Conservation (phyloP, 257 asterid species). For the Coffea eugenioides region DNA sequence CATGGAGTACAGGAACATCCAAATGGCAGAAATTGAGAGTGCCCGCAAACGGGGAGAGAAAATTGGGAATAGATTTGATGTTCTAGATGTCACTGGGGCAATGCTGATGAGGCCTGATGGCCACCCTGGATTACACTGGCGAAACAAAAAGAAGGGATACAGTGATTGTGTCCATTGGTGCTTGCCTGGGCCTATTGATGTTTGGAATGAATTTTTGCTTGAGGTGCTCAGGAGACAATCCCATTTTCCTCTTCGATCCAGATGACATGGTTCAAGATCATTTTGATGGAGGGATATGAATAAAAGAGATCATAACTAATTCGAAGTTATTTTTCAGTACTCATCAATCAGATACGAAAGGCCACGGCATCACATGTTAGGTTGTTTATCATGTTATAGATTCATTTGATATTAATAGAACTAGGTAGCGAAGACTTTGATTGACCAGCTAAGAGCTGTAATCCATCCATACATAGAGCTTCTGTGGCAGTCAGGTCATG, state of each 20-base stretch:
- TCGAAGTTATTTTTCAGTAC: neutral
- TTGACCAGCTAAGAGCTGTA: neutral
- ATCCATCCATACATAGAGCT: neutral
- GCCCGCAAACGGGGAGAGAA: conserved; percentile 19
- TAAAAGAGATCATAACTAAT: neutral
- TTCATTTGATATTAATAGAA: neutral
- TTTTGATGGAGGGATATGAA: neutral
- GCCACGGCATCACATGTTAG: neutral
- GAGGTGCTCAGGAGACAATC: conserved; percentile 21
- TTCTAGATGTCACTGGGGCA: conserved; percentile 42
- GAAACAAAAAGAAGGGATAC: conserved; percentile 34
- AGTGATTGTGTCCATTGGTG: conserved; percentile 62
- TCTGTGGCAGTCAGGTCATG: neutral
- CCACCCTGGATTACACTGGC: conserved; percentile 44
- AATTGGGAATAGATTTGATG: conserved; percentile 28
- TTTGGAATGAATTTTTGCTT: conserved; percentile 40
- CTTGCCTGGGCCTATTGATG: conserved; percentile 52
- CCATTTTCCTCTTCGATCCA: neutral
- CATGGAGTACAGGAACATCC: conserved; percentile 31
- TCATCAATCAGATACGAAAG: too few species aligned
- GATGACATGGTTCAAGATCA: neutral
- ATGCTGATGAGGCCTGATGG: conserved; percentile 50
- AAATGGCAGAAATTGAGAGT: conserved; percentile 36
- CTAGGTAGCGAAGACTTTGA: too few species aligned
- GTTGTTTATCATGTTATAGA: neutral